Evolutionary conservation across 495 filamentous ascomycete genomes (phyloP), one percentile per base, ranked within the genome.

Genomic region (Immersiella caudata): DNA sequence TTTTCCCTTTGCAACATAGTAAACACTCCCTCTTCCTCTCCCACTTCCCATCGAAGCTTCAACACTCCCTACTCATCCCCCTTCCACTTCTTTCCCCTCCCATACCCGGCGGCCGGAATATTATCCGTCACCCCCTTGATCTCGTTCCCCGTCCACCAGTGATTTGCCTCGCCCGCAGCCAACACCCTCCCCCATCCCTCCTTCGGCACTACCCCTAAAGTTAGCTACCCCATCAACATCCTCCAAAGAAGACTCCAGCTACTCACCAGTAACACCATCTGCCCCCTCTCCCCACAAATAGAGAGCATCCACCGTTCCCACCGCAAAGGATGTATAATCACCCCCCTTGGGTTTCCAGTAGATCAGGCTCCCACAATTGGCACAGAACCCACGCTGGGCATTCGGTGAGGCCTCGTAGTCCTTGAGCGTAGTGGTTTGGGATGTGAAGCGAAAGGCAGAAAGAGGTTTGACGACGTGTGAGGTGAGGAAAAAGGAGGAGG

Each of bases 61-160:
- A 33, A 33, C 29, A 3, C 21, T 18, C 3, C 5, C 49, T 14
- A 64, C 21, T 58, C 60, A 52, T 63, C 59, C 50, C 26, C 52
- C 2, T 18, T 27, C 11, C 40, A 64, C 46, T 61, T 69, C 24
- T 18, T 68, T 21, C 70, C 55, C 55, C 60, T 70, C 55, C 64
- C 62, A 7, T 16, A 35, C 16, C 60, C 21, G 52, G 61, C 27
- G 72, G 70, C 55, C 8, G 60, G 63, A 21, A 75, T 68, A 8
- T 58, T 55, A 56, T 79, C 78, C 1, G 80, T 81, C 35, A 80
- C 74, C 9, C 78, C 80, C 9, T 67, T 69, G 40, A 82, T 80
- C 71, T 79, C 79, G 29, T 79, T 79, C 36, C 22, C 18, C n/a
- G 74, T 75, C 66, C 69, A 79, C 9, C 62, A 50, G 52, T 77